These are phyloP conservation scores for Colletotrichum falcatum DNA, from an alignment of 2,329 filamentous ascomycete genomes.

Conservation along the genomic window DNA sequence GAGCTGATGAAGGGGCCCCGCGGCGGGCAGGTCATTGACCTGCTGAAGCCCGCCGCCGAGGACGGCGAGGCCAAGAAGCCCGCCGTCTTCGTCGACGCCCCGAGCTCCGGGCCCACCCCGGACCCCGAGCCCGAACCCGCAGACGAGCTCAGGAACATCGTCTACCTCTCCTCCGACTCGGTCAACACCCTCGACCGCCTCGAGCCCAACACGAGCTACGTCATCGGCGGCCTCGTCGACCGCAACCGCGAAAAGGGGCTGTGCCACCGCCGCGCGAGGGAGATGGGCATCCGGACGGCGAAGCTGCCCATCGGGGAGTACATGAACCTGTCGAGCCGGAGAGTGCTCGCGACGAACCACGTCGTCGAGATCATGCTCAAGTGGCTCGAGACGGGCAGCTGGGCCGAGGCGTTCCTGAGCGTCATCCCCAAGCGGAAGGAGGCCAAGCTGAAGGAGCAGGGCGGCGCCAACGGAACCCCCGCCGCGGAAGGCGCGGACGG, in stretches of 20 bases:
- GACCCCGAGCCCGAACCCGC: conserved; percentile 48
- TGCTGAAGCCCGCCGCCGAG: conserved; percentile 58
- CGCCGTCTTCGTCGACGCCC: conserved; percentile 49
- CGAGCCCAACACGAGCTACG: conserved; percentile 89
- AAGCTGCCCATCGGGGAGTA: conserved; percentile 96
- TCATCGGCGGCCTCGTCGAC: conserved; percentile 94
- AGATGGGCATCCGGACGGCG: conserved; percentile 84
- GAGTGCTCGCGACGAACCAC: conserved; percentile 93
- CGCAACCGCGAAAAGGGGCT: conserved; percentile 96
- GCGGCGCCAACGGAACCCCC: conserved; percentile 44
- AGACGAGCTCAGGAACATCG: conserved; percentile 62
- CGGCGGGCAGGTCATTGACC: conserved; percentile 69
- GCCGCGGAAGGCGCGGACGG: conserved; percentile 42
- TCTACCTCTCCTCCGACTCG: conserved; percentile 95
- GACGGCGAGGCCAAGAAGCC: conserved; percentile 44
- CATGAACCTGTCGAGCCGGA: conserved; percentile 88
- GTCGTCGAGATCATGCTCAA: conserved; percentile 96
- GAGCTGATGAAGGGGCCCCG: conserved; percentile 71
- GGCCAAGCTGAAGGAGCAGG: conserved; percentile 68
- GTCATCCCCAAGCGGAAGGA: conserved; percentile 94
- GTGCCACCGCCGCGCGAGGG: conserved; percentile 84
- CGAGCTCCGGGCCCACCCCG: conserved; percentile 50
- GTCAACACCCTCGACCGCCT: conserved; percentile 84
- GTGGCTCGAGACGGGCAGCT: conserved; percentile 91
- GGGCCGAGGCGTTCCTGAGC: conserved; percentile 88